Percentiles rank a stretch among this genome's conserved stretches.
These are phyloP conservation scores for Tylopilus vinaceipallidus DNA, from an alignment of 768 basidiomycete species.

Conservation along the genomic window DNA sequence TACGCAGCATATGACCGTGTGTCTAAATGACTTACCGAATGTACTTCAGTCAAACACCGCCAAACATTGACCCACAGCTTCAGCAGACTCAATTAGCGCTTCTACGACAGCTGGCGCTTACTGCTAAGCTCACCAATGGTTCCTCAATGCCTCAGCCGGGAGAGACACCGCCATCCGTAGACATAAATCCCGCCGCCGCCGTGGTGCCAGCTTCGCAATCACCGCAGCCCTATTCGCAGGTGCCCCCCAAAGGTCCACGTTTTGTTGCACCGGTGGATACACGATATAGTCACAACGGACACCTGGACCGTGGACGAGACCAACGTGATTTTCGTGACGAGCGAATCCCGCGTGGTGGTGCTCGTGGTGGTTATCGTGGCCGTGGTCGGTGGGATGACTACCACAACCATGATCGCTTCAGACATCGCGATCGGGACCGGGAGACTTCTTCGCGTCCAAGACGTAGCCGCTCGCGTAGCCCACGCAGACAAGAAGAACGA, in stretches of 20 bases:
- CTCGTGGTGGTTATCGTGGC: constrained; percentile 54
- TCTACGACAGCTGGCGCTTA: constrained; percentile 74
- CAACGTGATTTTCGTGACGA: constrained; percentile 51
- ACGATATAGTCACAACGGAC: constrained; percentile 31
- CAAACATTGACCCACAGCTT: constrained; percentile 50
- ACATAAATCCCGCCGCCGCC: background rate
- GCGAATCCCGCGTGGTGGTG: constrained; percentile 50
- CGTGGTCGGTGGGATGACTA: constrained; percentile 69
- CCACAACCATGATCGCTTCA: constrained; percentile 39
- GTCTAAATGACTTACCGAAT: constrained; percentile 3
- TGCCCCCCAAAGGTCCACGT: constrained; percentile 19
- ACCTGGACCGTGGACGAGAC: constrained; percentile 44
- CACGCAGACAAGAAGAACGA: constrained; percentile 53
- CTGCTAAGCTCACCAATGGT: constrained; percentile 43
- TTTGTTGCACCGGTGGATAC: constrained; percentile 38
- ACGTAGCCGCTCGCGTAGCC: constrained; percentile 74
- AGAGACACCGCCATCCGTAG: constrained; percentile 29
- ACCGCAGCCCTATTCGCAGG: constrained; percentile 8
- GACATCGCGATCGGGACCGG: constrained; percentile 46
- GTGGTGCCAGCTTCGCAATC: constrained; percentile 19
- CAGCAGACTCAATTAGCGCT: constrained; percentile 63
- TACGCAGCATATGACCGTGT: constrained; percentile 30
- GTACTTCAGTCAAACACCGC: constrained; percentile 55
- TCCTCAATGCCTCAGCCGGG: constrained; percentile 24
- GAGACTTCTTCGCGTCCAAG: constrained; percentile 42